Evolutionary conservation across 192 early-diverging fungal genomes (phyloP).

Genomic region (Coemansia sp.): DNA sequence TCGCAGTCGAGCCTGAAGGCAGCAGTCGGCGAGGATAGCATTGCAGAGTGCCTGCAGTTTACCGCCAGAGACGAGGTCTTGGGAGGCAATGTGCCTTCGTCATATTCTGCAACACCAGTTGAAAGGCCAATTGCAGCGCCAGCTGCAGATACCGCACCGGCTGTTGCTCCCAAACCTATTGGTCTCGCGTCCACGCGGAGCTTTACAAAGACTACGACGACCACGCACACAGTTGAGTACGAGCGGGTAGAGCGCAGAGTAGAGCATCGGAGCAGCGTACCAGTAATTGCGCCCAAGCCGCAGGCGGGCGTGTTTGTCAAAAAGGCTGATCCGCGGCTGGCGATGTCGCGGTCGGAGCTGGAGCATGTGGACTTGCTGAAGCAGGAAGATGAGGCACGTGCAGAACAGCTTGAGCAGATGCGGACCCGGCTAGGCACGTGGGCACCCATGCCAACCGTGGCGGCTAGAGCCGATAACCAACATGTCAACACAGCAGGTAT

Average conservation of each 20-base stretch:
- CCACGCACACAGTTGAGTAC: slow-evolving; percentile 1
- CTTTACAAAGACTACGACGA: not conserved
- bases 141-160: slow-evolving; percentile 3
- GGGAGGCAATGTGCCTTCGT: slow-evolving; percentile 4
- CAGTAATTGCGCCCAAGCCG: not conserved
- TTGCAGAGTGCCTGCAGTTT: slow-evolving; percentile 44
- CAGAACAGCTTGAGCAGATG: slow-evolving; percentile 50
- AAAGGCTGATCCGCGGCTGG: slow-evolving; percentile 45
- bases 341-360: slow-evolving; percentile 48
- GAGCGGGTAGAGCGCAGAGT: not conserved
- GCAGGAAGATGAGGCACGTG: slow-evolving; percentile 49
- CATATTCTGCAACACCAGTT: not conserved
- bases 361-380: slow-evolving; percentile 44
- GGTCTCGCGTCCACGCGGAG: slow-evolving; percentile 7
- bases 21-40: slow-evolving; percentile 31
- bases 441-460: not conserved
- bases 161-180: slow-evolving; percentile 32
- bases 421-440: slow-evolving; percentile 12
- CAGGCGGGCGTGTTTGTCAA: slow-evolving; percentile 40
- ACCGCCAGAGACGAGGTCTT: slow-evolving; percentile 41
- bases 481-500: slow-evolving; percentile 32
- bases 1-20: slow-evolving; percentile 46
- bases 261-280: not conserved
- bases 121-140: not conserved
- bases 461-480: slow-evolving; percentile 14